Evolutionary conservation across 2,329 filamentous ascomycete species (phyloP).

Genomic region (Scedosporium minutisporum): DNA sequence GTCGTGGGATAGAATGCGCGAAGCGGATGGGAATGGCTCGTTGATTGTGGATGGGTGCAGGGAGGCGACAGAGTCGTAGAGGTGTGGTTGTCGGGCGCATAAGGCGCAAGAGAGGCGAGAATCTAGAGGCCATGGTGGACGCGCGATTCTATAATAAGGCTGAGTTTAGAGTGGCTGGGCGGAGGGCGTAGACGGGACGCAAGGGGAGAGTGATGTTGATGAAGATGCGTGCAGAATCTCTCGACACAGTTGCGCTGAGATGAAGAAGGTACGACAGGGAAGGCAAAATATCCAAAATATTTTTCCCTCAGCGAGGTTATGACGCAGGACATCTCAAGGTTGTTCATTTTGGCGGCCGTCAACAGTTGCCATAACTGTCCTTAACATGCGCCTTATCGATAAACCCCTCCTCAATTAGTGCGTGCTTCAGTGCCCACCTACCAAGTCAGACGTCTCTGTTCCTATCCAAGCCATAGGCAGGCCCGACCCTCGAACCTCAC

Average conservation of each 20-base stretch:
- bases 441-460: not conserved
- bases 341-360: not conserved
- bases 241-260: too few species aligned
- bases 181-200: not conserved
- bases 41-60: not conserved
- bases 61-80: not conserved
- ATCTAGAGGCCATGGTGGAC: constrained; percentile 5
- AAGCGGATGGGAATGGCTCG: not conserved
- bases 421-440: too few species aligned
- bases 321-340: too few species aligned
- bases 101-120: constrained; percentile 5
- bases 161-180: not conserved
- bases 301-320: too few species aligned
- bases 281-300: too few species aligned
- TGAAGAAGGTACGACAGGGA: too few species aligned
- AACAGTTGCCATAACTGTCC: not conserved
- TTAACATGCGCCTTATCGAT: constrained; percentile 1
- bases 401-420: constrained; percentile 1
- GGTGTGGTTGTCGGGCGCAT: not conserved
- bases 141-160: not conserved
- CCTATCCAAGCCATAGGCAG: not conserved
- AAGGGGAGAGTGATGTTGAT: too few species aligned
- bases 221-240: too few species aligned
- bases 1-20: not conserved
- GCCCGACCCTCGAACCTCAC: too few species aligned